Conservation (phyloP, 2,329 filamentous ascomycete genomes). For the Diplocarpon mali region DNA sequence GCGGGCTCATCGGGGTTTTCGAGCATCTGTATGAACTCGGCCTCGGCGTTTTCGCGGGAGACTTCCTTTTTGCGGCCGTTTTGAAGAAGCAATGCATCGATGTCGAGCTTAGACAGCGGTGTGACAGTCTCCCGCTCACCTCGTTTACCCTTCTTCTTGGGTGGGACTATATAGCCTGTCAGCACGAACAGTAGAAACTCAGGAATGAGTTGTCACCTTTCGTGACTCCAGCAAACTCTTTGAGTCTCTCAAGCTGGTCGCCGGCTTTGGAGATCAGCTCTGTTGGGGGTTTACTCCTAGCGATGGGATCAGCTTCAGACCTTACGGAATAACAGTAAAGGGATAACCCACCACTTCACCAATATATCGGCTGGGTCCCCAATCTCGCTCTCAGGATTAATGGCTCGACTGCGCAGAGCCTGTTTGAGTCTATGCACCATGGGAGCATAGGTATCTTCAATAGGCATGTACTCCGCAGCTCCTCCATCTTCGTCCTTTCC, state of each 20-base stretch:
- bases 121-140: slow-evolving; percentile 53
- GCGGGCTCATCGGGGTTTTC: slow-evolving; percentile 40
- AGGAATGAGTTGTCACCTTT: slow-evolving; percentile 42
- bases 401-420: slow-evolving; percentile 71
- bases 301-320: background rate
- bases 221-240: slow-evolving; percentile 67
- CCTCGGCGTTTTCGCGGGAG: slow-evolving; percentile 65
- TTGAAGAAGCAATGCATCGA: slow-evolving; percentile 65
- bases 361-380: slow-evolving; percentile 53
- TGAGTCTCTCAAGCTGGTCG: slow-evolving; percentile 50
- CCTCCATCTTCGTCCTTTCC: slow-evolving; percentile 61
- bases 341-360: slow-evolving; percentile 45
- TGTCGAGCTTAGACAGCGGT: slow-evolving; percentile 80
- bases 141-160: slow-evolving; percentile 65
- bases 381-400: slow-evolving; percentile 56
- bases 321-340: background rate
- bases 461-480: slow-evolving; percentile 56
- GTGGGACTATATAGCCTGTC: slow-evolving; percentile 47
- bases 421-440: slow-evolving; percentile 81
- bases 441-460: slow-evolving; percentile 78
- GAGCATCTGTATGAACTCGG: slow-evolving; percentile 79
- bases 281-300: slow-evolving; percentile 50
- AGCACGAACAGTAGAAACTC: slow-evolving; percentile 5
- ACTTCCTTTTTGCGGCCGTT: slow-evolving; percentile 40
- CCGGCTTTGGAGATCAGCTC: slow-evolving; percentile 48